phyloP scores from a whole-genome alignment of 129 eudicot genomes.

The Glebionis coronaria region DNA sequence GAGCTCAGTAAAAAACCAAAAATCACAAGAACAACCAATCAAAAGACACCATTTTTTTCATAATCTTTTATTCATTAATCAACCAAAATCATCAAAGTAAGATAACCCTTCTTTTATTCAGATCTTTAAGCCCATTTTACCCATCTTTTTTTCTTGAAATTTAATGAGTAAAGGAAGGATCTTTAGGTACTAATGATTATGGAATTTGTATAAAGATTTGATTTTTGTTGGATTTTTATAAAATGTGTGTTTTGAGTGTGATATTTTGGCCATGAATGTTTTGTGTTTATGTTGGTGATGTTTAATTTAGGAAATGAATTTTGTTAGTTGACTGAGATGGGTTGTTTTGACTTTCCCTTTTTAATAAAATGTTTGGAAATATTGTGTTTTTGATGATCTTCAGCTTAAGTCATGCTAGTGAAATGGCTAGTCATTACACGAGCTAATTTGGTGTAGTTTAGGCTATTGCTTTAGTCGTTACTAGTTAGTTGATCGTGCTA shows the following conservation, averaged over 20 bases:
- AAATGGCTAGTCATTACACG: not conserved
- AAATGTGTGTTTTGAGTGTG: no score
- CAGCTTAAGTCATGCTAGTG: not conserved
- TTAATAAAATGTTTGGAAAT: not conserved
- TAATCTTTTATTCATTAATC: conserved; percentile 8
- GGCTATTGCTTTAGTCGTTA: not conserved
- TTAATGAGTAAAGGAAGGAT: no score
- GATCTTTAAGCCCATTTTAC: conserved; percentile 26
- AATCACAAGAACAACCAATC: no score
- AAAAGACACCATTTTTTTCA: no score
- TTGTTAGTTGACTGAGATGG: conserved; percentile 18
- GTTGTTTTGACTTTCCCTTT: not conserved
- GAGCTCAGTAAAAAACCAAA: no score
- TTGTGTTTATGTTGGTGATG: conserved; percentile 23
- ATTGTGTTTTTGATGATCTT: conserved; percentile 3
- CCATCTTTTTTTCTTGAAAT: no score
- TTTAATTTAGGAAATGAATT: conserved; percentile 14
- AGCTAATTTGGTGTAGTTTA: not conserved
- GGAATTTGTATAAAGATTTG: no score
- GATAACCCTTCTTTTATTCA: conserved; percentile 8
- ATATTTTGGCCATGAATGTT: no score
- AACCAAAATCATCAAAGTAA: not conserved
- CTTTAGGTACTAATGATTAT: no score
- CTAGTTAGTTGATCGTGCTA: not conserved
- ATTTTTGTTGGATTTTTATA: no score